Evolutionary conservation across 805 yeast genomes (phyloP), one percentile per base, ranked within the genome.

Genomic region (Ogataea chonburiensis): DNA sequence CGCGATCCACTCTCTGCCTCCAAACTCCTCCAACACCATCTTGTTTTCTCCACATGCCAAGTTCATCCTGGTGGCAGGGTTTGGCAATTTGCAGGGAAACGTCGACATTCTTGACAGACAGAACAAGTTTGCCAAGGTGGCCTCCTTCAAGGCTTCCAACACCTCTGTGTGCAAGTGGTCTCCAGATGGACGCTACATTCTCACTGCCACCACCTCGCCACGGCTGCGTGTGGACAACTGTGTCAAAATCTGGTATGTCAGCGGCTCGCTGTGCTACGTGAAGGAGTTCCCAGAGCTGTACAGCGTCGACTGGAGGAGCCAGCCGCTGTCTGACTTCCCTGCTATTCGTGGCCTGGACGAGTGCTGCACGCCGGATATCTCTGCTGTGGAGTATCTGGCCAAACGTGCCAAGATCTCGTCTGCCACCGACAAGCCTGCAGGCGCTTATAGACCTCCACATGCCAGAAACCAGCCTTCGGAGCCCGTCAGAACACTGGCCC

Each of bases 101-200:
- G 94, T 93, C 40, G 98, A 94, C 60, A 82, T 93, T 43, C 80
- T 88, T 58, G 98, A 93, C 67, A 84, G 97, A 58, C 86, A 80
- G 60, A 79, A 82, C 57, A 83, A 85, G 62, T 91, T 88, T 61
- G 66, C 71, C 38, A 85, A 86, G 60, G 76, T 93, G 35, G 71
- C 88, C 14, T 73, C 86, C 13, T 83, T 93, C 55, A 86, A 86
- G 56, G 98, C 98, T 10, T 67, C 96, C 28, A 94, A 93, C 67
- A 88, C 98, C 11, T 82, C 95, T n/a, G 94, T 83, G 28, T 91
- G 96, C 61, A 86, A 86, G 60, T 93, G 98, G 98, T 81, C 94
- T 2, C 99, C 99, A 7, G 95, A 93, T 64, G 98, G 98, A 24
- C 79, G 93, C 55, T 88, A 73, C 56, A 79, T 93, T 40, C 67